A percentile compares a stretch with the other conserved stretches of the same genome.
phyloP scores from a whole-genome alignment of 148 eudicot species.

The Simmondsia chinensis region DNA sequence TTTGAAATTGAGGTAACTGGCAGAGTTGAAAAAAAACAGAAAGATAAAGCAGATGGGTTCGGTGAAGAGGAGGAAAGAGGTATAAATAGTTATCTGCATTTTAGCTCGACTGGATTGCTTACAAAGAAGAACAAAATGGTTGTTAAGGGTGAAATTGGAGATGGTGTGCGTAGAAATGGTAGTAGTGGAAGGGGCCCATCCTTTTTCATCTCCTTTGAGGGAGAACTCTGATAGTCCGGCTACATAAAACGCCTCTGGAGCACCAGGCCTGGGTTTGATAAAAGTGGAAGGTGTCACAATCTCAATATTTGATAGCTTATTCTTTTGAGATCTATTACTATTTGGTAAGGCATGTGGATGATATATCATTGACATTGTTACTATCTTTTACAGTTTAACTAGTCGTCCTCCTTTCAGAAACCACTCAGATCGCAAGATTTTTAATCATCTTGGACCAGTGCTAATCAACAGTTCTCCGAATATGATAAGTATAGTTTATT shows the following conservation, averaged over 20 bases:
- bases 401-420: slow-evolving; percentile 79
- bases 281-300: slow-evolving; percentile 64
- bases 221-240: slow-evolving; percentile 57
- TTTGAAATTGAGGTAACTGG: slow-evolving; percentile 75
- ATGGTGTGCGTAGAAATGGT: slow-evolving; percentile 70
- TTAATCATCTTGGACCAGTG: slow-evolving; percentile 55
- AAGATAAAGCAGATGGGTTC: slow-evolving; percentile 39
- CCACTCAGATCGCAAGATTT: slow-evolving; percentile 68
- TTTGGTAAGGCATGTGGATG: slow-evolving; percentile 2
- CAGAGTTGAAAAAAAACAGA: slow-evolving; percentile 43
- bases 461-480: slow-evolving; percentile 59
- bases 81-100: slow-evolving; percentile 32
- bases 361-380: slow-evolving; percentile 5
- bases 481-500: slow-evolving; percentile 43
- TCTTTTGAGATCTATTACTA: not conserved
- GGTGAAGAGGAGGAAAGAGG: slow-evolving; percentile 45
- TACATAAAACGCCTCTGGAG: slow-evolving; percentile 50
- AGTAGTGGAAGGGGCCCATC: slow-evolving; percentile 73
- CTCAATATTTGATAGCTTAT: not conserved
- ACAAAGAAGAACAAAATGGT: slow-evolving; percentile 56
- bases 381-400: slow-evolving; percentile 49
- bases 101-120: slow-evolving; percentile 33
- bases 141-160: slow-evolving; percentile 49
- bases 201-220: slow-evolving; percentile 43
- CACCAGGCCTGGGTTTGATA: slow-evolving; percentile 60